Evolutionary conservation across 805 yeast species (phyloP).

Genomic region (Tanozyma kutaoensis): DNA sequence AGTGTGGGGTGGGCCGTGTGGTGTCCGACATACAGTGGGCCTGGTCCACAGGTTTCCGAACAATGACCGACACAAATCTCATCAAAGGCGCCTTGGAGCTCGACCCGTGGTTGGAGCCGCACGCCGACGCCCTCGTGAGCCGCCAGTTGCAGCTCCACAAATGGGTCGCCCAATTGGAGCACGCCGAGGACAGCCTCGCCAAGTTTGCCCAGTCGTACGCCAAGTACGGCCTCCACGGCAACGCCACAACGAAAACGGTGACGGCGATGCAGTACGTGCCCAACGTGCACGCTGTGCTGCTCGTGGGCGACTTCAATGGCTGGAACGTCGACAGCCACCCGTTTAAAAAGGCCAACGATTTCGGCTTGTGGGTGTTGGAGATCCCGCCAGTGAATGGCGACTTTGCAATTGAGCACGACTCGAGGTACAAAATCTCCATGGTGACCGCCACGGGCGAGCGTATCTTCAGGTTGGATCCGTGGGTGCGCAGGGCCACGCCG

Average conservation of each 20-base stretch:
- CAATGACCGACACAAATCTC: too few species aligned
- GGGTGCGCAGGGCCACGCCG: constrained; percentile 76
- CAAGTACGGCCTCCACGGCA: constrained; percentile 64
- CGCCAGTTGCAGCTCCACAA: constrained; percentile 55
- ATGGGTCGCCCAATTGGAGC: constrained; percentile 44
- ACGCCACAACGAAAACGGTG: constrained; percentile 36
- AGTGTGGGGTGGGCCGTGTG: too few species aligned
- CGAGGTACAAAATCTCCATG: constrained; percentile 62
- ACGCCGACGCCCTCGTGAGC: constrained; percentile 47
- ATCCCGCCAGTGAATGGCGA: constrained; percentile 45
- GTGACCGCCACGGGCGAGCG: constrained; percentile 53
- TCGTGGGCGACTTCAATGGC: constrained; percentile 87
- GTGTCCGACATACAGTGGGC: too few species aligned
- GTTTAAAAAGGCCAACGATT: constrained; percentile 43
- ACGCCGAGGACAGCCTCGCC: constrained; percentile 42
- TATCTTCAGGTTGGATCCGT: constrained; percentile 78
- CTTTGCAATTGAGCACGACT: constrained; percentile 68
- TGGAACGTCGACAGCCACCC: constrained; percentile 56
- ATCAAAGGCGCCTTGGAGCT: constrained; percentile 56
- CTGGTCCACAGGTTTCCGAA: too few species aligned
- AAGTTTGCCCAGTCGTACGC: constrained; percentile 69
- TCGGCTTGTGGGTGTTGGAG: constrained; percentile 54
- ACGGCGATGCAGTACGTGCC: constrained; percentile 82
- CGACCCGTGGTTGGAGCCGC: constrained; percentile 86
- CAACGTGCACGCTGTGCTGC: constrained; percentile 56